phyloP scores from a whole-genome alignment of 2,329 filamentous ascomycete genomes.

The Mycocentrospora acerina region DNA sequence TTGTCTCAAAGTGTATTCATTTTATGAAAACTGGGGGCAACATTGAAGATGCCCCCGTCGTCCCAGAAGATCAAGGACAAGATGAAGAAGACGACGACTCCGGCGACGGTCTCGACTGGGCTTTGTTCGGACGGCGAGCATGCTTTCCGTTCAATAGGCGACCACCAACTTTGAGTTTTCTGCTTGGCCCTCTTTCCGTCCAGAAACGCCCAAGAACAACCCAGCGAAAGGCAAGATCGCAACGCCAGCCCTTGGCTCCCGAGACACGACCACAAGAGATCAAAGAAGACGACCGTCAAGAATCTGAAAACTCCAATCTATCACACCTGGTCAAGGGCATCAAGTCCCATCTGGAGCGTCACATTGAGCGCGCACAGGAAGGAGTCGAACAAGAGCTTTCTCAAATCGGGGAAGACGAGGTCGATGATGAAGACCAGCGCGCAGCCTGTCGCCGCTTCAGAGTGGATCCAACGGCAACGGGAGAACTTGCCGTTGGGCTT shows the following conservation, averaged over 20 bases:
- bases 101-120: slow-evolving; percentile 79
- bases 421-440: slow-evolving; percentile 40
- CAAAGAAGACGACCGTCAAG: slow-evolving; percentile 69
- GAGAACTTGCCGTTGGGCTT: slow-evolving; percentile 66
- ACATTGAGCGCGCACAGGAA: slow-evolving; percentile 38
- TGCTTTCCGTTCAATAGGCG: slow-evolving; percentile 72
- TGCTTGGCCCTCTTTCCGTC: slow-evolving; percentile 84
- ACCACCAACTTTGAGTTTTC: slow-evolving; percentile 77
- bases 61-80: slow-evolving; percentile 58
- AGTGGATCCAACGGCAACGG: slow-evolving; percentile 59
- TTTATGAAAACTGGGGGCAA: slow-evolving; percentile 74
- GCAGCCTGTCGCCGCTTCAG: slow-evolving; percentile 65
- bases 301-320: slow-evolving; percentile 75
- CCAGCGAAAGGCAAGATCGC: slow-evolving; percentile 68
- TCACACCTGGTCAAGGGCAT: slow-evolving; percentile 79
- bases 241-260: slow-evolving; percentile 67
- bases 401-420: slow-evolving; percentile 25
- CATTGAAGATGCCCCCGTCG: slow-evolving; percentile 54
- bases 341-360: slow-evolving; percentile 57
- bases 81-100: slow-evolving; percentile 65
- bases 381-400: slow-evolving; percentile 46
- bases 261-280: slow-evolving; percentile 76
- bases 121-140: slow-evolving; percentile 74
- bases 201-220: slow-evolving; percentile 78
- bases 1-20: slow-evolving; percentile 83